Base-by-base conservation (phyloP, 2,329 filamentous ascomycete genomes). In the Akanthomyces uredinophilus region DNA sequence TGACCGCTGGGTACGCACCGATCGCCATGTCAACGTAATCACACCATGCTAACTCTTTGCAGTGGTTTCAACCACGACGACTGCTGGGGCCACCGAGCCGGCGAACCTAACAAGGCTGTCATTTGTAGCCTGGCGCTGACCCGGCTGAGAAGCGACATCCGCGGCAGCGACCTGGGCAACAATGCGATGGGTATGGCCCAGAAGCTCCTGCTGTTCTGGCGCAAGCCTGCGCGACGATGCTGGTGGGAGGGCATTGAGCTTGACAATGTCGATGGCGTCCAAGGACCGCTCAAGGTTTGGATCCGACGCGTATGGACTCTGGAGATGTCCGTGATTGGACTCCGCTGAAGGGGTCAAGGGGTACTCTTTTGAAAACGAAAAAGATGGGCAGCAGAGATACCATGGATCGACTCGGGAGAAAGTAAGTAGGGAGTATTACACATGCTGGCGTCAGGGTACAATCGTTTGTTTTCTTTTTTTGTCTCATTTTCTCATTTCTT, bases 231-330 rank as follows among this genome's bases (percentile, higher is more conserved):
- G 16, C 83, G 95, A 64, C 85, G 95, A 74, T 99, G 95, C 81
- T 99, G 95, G 95, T 99, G 95, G 95, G 95, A 99, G 75, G 95
- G 95, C 27, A 90, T 99, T 43, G 93, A 98, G 74, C 81, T 99
- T 50, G 86, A 95, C 20, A 83, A 91, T 66, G 90, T 99, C 14
- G 92, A 96, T 56, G 95, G 95, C 16, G 89, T 98, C 8, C 87
- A 96, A 57, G 94, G 93, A 58, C 91, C 88, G 73, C 82, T 99
- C 68, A 99, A 99, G 78, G 92, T 99, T 63, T 99, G 95, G 95
- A 98, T 99, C 73, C 84, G 95, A 71, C 86, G 95, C 70, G 95
- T 99, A 64, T 99, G 95, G 95, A 99, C 95, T 64, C 83, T 99
- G 63, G 95, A 99, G 81, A 99, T 99, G 91, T 95, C 91, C 73